phyloP scores from a whole-genome alignment of 163 green algal genomes.

The Scenedesmus sp. region DNA sequence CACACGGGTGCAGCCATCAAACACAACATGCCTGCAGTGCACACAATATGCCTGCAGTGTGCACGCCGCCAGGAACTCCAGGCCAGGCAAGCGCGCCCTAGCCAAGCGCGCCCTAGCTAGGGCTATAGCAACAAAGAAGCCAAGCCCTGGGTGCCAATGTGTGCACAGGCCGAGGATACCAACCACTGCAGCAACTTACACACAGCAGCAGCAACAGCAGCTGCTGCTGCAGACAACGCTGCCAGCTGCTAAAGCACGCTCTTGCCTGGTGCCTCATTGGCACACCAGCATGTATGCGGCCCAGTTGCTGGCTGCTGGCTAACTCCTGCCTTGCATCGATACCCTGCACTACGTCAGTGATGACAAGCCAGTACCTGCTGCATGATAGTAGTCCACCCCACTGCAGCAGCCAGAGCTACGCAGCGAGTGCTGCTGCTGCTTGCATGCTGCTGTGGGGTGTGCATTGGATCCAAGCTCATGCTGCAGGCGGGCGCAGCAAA shows the following conservation, averaged over 20 bases:
- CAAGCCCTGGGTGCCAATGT: not conserved
- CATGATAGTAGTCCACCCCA: too few species aligned
- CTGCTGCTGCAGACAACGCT: not conserved
- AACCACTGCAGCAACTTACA: not conserved
- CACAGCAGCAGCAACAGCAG: not conserved
- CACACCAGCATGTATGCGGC: not conserved
- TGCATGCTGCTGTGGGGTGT: not conserved
- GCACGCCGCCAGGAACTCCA: not conserved
- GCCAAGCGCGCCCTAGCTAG: too few species aligned
- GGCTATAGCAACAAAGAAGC: not conserved
- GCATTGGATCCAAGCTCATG: not conserved
- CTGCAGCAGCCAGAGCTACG: not conserved
- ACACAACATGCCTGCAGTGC: not conserved
- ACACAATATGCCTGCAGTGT: not conserved
- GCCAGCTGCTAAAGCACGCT: not conserved
- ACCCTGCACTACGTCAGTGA: too few species aligned
- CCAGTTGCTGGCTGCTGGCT: not conserved
- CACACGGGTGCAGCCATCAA: not conserved
- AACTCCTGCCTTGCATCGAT: not conserved
- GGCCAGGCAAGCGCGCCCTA: not conserved
- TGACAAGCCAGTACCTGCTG: not conserved
- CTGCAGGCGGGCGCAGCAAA: constrained; percentile 45
- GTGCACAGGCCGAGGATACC: not conserved
- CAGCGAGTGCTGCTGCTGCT: not conserved
- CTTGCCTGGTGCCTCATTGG: not conserved